Conservation (phyloP, 2,329 filamentous ascomycete genomes). For the Juglanconis oblonga region DNA sequence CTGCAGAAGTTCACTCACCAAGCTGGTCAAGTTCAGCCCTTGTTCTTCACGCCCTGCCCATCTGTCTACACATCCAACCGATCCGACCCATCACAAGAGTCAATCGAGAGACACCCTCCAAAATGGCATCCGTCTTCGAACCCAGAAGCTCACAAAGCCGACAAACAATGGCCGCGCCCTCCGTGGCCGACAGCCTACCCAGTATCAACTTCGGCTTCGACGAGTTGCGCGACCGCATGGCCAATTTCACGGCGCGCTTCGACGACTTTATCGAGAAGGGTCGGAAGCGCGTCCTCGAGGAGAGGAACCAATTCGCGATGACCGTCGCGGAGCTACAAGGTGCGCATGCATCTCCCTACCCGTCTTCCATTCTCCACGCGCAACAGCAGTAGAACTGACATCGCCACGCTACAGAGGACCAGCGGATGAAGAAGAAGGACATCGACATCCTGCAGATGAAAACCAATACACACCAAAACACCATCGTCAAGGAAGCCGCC, state of each 20-base stretch:
- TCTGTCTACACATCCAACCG: background rate
- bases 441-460: constrained; percentile 80
- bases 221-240: constrained; percentile 91
- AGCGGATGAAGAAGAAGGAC: constrained; percentile 83
- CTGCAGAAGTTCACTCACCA: background rate
- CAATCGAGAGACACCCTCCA: background rate
- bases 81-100: constrained; percentile 8
- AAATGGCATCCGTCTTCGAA: constrained; percentile 63
- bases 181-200: constrained; percentile 76
- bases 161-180: constrained; percentile 58
- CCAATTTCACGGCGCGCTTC: constrained; percentile 84
- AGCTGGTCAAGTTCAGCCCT: background rate
- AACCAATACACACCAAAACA: constrained; percentile 67
- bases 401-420: constrained; percentile 63
- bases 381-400: constrained; percentile 5
- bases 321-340: constrained; percentile 88
- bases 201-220: constrained; percentile 95
- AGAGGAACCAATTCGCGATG: constrained; percentile 90
- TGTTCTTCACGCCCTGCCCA: no score
- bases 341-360: constrained; percentile 37
- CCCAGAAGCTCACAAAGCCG: constrained; percentile 66
- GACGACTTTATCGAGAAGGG: constrained; percentile 93
- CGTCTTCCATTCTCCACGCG: background rate
- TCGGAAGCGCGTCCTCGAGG: constrained; percentile 83
- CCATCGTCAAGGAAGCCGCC: constrained; percentile 70